phyloP scores from a whole-genome alignment of 352 stramenopile species.

The Pythium graminicola region DNA sequence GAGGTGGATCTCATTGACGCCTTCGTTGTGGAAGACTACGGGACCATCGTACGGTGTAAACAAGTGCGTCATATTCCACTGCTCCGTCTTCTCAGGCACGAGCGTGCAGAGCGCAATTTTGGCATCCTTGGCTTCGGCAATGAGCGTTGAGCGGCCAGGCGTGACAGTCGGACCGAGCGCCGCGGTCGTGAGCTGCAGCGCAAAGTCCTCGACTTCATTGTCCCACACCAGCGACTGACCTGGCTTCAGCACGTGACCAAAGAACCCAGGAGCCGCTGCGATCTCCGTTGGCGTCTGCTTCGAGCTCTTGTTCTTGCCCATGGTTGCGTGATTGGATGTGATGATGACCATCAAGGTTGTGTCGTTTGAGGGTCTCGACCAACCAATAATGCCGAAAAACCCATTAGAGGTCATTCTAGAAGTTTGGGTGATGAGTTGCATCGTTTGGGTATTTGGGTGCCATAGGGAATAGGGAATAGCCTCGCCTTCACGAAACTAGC shows the following conservation, averaged over 20 bases:
- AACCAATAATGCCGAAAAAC: slow-evolving; percentile 19
- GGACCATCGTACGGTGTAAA: slow-evolving; percentile 71
- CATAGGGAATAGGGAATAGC: neutral
- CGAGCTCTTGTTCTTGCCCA: slow-evolving; percentile 24
- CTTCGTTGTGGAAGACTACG: slow-evolving; percentile 64
- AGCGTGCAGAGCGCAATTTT: slow-evolving; percentile 79
- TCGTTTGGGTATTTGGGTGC: slow-evolving; percentile 6
- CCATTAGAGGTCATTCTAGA: neutral
- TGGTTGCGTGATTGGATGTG: slow-evolving; percentile 5
- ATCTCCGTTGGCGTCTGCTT: slow-evolving; percentile 30
- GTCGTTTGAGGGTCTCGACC: slow-evolving; percentile 21
- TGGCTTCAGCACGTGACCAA: slow-evolving; percentile 61
- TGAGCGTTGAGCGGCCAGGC: slow-evolving; percentile 66
- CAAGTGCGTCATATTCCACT: slow-evolving; percentile 73
- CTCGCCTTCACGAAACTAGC: neutral
- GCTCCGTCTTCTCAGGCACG: slow-evolving; percentile 43
- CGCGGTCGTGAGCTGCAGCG: slow-evolving; percentile 69
- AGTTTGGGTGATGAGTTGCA: slow-evolving; percentile 6
- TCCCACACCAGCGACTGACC: slow-evolving; percentile 57
- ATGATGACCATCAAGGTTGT: slow-evolving; percentile 2
- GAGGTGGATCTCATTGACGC: slow-evolving; percentile 71
- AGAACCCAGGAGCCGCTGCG: slow-evolving; percentile 64
- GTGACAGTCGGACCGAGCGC: slow-evolving; percentile 49
- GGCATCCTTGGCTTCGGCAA: slow-evolving; percentile 51
- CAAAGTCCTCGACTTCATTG: slow-evolving; percentile 72